These are phyloP conservation scores for Zygoascus tannicola DNA, from an alignment of 805 yeast species.

Conservation along the genomic window DNA sequence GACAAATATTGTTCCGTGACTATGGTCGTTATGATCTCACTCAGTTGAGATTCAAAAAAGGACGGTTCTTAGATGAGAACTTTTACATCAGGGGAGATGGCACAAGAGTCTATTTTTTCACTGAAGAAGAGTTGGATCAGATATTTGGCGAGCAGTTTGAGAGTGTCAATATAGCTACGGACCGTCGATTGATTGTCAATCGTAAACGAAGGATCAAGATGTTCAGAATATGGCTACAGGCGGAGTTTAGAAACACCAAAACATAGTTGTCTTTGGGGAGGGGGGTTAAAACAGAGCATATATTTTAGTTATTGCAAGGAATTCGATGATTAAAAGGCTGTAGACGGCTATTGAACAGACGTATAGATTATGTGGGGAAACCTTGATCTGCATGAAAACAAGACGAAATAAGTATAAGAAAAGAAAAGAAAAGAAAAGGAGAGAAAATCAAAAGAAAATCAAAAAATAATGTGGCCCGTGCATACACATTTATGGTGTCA, in stretches of 20 bases:
- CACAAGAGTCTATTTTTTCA: slow-evolving; percentile 92
- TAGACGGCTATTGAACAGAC: no score
- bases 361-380: no score
- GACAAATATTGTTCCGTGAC: slow-evolving; percentile 79
- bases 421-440: no score
- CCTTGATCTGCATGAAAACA: no score
- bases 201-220: slow-evolving; percentile 86
- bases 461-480: no score
- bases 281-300: no score
- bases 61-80: slow-evolving; percentile 78
- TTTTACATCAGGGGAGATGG: slow-evolving; percentile 97
- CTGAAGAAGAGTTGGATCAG: slow-evolving; percentile 77
- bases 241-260: slow-evolving; percentile 51
- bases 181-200: slow-evolving; percentile 82
- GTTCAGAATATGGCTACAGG: slow-evolving; percentile 97
- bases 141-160: slow-evolving; percentile 58
- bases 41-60: slow-evolving; percentile 85
- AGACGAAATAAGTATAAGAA: no score
- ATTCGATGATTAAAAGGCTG: no score
- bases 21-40: slow-evolving; percentile 95
- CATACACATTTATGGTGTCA: no score
- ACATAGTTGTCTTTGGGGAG: no score
- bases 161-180: slow-evolving; percentile 78
- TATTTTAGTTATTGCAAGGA: no score
- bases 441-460: no score